A percentile compares a stretch with the other conserved stretches of the same genome.
These are phyloP conservation scores for Dactylellina parvicollis DNA, from an alignment of 2,329 filamentous ascomycete genomes.

Conservation along the genomic window DNA sequence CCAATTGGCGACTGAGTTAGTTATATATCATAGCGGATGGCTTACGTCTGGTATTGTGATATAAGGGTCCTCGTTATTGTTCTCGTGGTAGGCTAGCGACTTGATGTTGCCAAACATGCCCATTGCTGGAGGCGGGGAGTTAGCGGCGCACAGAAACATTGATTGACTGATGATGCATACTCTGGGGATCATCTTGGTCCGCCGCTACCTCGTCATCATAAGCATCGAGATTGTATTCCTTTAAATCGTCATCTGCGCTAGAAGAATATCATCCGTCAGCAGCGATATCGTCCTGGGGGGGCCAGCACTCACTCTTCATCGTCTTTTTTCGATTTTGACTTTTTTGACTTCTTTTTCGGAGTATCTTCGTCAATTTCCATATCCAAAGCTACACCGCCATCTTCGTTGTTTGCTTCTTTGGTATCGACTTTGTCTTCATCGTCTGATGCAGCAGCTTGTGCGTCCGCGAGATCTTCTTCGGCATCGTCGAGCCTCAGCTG, in stretches of 20 bases:
- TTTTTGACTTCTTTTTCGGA: slow-evolving; percentile 49
- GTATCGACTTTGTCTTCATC: slow-evolving; percentile 57
- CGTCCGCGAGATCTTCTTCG: slow-evolving; percentile 82
- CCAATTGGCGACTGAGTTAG: neutral
- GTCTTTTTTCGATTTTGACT: slow-evolving; percentile 59
- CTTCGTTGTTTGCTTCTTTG: slow-evolving; percentile 8
- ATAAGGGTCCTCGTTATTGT: slow-evolving; percentile 94
- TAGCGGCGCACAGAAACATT: neutral
- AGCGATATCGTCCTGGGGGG: neutral
- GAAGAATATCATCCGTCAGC: slow-evolving; percentile 23
- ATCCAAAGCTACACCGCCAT: slow-evolving; percentile 31
- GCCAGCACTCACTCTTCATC: slow-evolving; percentile 58
- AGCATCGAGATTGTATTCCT: slow-evolving; percentile 94
- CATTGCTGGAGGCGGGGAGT: slow-evolving; percentile 64
- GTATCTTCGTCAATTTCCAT: slow-evolving; percentile 47
- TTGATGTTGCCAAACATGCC: slow-evolving; percentile 96
- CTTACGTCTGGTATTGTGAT: slow-evolving; percentile 79
- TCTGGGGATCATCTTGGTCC: slow-evolving; percentile 71
- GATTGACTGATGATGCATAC: slow-evolving; percentile 58
- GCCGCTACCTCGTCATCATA: slow-evolving; percentile 80
- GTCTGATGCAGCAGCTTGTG: slow-evolving; percentile 63
- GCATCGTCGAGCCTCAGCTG: slow-evolving; percentile 89
- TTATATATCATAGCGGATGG: neutral
- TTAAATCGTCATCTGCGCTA: slow-evolving; percentile 79
- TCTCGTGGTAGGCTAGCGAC: slow-evolving; percentile 90